Evolutionary conservation across 257 asterid genomes (phyloP), one percentile per base, ranked within the genome.

Genomic region (Solanum ossicruentum): DNA sequence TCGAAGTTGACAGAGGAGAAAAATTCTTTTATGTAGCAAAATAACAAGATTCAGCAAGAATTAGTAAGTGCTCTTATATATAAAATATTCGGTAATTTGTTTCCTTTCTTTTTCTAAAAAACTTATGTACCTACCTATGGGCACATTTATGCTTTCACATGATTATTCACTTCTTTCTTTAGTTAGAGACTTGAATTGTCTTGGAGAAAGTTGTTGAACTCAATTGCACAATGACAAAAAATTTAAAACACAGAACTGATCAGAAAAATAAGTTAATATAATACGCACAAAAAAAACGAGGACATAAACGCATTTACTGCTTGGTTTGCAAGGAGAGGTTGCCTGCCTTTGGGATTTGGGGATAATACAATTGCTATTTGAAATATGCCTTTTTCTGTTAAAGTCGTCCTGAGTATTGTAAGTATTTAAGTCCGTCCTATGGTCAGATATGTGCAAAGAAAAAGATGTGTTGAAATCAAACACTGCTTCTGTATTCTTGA

Each of bases 1-100:
- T 86, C 96, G 55, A 91, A 89, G 93, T 90, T 95, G 93, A 91
- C 91, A 23, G 97, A 90, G 79, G 99, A 95, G 93, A 94, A 92
- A 85, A 91, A 81, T 57, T 84, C 89, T 84, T 93, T 90, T 57
- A 70, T 93, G 71, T 94, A 88, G 90, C 97, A 90, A 91, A 94
- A 86, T 86, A 88, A 85, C 80, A 93, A 89, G 92, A 95, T 95
- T 89, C 96, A 88, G 88, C 95, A 86, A 86, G 91, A 91, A 88
- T 26, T 89, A 91, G 93, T 91, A 87, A 78, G 84, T 43, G 21
- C 11, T 73, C 60, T 47, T 21, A 47, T 47, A 49, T 21, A 43
- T 12, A 7, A 72, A 20, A 73, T 73, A 23, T 23, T 75, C 13
- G 23, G 23, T 8, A 12, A 75, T 21, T 15, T 21, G 61, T 60